Evolutionary conservation across 2,329 filamentous ascomycete genomes (phyloP), one percentile per base, ranked within the genome.

Genomic region (Colletotrichum plurivorum): DNA sequence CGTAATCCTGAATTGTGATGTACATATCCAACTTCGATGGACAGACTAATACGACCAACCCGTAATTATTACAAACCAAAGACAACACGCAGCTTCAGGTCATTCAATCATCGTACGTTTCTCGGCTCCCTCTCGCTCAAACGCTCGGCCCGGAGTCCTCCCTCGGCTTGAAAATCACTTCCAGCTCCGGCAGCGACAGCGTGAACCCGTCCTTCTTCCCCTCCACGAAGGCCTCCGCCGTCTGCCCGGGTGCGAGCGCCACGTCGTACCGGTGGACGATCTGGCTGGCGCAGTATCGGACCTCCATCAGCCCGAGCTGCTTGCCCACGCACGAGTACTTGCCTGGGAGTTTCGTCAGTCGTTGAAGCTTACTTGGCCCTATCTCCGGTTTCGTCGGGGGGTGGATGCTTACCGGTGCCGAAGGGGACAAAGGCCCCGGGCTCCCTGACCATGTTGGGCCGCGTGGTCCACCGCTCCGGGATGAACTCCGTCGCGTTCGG

Each of bases 281-380:
- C 36, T 70, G 70, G 41, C 70, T 70, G 39, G 59, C 68, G 31
- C 60, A 66, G 31, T 70, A 71, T 16, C 73, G 69, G 20, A 79
- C 48, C 61, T 80, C 78, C 75, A 80, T 78, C 45, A 82, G 68
- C 0, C 74, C 80, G 1, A 82, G 72, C 63, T 77, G 75, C 64
- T 80, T 81, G 1, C 80, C 80, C 1, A 78, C 77, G 48, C 80
- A 81, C 5, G 77, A 76, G 55, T 77, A 77, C 1, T 72, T 74
- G 3, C 79, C 78, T 78, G 31, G 52, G 10, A 3, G 10, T 20
- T 20, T 36, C 18, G 36, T 61, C 58, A 62, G 59, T 49, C 20
- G 18, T 27, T 18, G 16, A n/a, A 46, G 9, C 27, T 36, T 10
- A 36, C 31, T 10, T 9, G 3, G 8, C 8, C 31, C 2, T 10